Base-by-base conservation (phyloP, 139 green algal species). In the Haematococcus lacustris region DNA sequence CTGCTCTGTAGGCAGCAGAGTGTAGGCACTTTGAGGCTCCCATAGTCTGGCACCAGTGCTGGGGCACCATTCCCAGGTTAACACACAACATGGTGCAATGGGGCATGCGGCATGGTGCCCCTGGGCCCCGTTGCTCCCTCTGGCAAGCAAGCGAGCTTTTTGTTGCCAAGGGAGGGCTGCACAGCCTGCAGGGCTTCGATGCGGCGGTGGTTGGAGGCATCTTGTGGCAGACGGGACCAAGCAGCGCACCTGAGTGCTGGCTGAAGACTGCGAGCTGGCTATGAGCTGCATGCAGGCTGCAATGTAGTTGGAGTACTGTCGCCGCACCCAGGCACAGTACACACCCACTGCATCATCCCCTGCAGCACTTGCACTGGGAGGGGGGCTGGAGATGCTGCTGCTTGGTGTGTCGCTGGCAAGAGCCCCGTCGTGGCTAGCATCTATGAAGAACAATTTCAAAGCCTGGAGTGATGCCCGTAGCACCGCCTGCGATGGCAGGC, bases 391-490 rank as follows among this genome's bases (percentile, higher is more conserved):
- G 30, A 47, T 30, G 63, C 21, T 41, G 66, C 32, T 41, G 34
- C 33, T 41, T 37, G 53, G 53, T 34, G 53, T 23, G 53, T 30
- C 2, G 3, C 37, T 13, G 2, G 6, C 37, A 51, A 86, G 39
- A 3, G 60, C 33, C 23, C 80, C 78, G 0, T 78, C 66, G 41
- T 85, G 77, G 3, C 68, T 74, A 1, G 70, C 75, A 1, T 76
- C 76, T 9, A 87, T 40, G 39, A 87, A 91, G 68, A 85, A 90
- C 3, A 85, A 47, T 73, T 88, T 87, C 51, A 91, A 64, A 0
- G 51, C 82, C 32, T 86, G 83, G 7, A 90, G 43, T 53, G 17
- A 17, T 53, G 43, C 43, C 9, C 43, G 43, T 17, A 17, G 43
- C 17, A 17, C 9, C 9, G 9, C 43, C 43, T 53, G 30, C 53